Percentiles rank a stretch among this genome's conserved stretches.
These are phyloP conservation scores for Mycosphaerelloides madeirae DNA, from an alignment of 2,329 filamentous ascomycete species.

Conservation along the genomic window DNA sequence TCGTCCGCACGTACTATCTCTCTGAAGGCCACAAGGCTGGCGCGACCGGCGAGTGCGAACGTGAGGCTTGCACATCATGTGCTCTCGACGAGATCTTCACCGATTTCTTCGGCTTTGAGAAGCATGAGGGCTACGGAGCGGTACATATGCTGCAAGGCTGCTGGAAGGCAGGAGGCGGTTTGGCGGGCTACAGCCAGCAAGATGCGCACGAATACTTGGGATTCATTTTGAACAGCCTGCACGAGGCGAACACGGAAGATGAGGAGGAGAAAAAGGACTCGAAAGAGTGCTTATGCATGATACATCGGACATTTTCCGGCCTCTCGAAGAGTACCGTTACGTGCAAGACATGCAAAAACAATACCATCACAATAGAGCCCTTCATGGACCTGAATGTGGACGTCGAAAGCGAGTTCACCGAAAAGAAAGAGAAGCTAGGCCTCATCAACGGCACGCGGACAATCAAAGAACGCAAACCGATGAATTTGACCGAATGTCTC, in stretches of 20 bases:
- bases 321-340: conserved; percentile 87
- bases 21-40: conserved; percentile 71
- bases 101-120: conserved; percentile 64
- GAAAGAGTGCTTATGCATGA: conserved; percentile 71
- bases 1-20: conserved; percentile 87
- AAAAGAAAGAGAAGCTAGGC: conserved; percentile 56
- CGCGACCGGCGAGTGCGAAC: conserved; percentile 61
- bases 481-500: conserved; percentile 58
- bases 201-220: conserved; percentile 97
- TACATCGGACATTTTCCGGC: conserved; percentile 92
- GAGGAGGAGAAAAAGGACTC: conserved; percentile 29
- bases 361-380: conserved; percentile 77
- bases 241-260: conserved; percentile 62
- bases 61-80: conserved; percentile 55
- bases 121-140: conserved; percentile 83
- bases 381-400: conserved; percentile 88
- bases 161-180: conserved; percentile 68
- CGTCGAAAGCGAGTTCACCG: conserved; percentile 59
- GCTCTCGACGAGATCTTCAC: conserved; percentile 60
- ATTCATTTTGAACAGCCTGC: conserved; percentile 86
- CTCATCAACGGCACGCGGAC: conserved; percentile 43
- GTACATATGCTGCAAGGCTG: conserved; percentile 84
- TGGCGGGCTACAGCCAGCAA: conserved; percentile 87
- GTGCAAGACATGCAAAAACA: conserved; percentile 79
- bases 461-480: conserved; percentile 28